Evolutionary conservation across 495 filamentous ascomycete genomes (phyloP).

Genomic region (Massariosphaeria phaeospora): DNA sequence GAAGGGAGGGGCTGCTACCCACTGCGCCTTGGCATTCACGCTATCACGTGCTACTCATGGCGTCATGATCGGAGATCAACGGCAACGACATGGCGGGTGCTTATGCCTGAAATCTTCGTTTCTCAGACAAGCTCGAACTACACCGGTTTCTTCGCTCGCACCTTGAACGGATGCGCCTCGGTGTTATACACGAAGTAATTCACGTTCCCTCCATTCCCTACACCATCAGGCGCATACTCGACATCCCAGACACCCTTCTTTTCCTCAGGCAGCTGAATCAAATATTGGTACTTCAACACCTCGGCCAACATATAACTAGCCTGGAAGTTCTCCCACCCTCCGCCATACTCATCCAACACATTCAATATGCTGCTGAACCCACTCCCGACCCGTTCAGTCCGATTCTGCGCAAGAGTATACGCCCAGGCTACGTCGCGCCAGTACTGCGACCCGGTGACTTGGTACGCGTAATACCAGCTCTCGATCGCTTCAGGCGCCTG

Average conservation of each 20-base stretch:
- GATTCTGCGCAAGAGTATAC: constrained; percentile 66
- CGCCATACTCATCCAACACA: constrained; percentile 51
- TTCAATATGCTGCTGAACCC: constrained; percentile 70
- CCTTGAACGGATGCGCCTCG: constrained; percentile 71
- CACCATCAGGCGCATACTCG: constrained; percentile 39
- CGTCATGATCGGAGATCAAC: too few species aligned
- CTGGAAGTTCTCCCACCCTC: constrained; percentile 56
- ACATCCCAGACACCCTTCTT: constrained; percentile 48
- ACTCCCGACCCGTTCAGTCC: constrained; percentile 55
- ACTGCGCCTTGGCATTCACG: too few species aligned
- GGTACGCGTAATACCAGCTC: constrained; percentile 82
- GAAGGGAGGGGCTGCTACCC: too few species aligned
- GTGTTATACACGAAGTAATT: constrained; percentile 78
- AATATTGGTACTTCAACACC: constrained; percentile 77
- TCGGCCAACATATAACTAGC: constrained; percentile 90
- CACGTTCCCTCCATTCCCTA: constrained; percentile 47
- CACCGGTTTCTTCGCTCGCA: constrained; percentile 34
- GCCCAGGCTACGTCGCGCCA: constrained; percentile 68
- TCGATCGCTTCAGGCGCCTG: constrained; percentile 82
- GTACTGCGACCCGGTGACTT: constrained; percentile 63
- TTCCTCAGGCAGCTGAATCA: constrained; percentile 60
- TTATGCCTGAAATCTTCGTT: too few species aligned
- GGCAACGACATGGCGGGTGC: too few species aligned
- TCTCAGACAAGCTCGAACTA: too few species aligned
- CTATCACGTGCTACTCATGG: too few species aligned